phyloP scores from a whole-genome alignment of 2,329 filamentous ascomycete genomes.

The Phialophora chinensis region DNA sequence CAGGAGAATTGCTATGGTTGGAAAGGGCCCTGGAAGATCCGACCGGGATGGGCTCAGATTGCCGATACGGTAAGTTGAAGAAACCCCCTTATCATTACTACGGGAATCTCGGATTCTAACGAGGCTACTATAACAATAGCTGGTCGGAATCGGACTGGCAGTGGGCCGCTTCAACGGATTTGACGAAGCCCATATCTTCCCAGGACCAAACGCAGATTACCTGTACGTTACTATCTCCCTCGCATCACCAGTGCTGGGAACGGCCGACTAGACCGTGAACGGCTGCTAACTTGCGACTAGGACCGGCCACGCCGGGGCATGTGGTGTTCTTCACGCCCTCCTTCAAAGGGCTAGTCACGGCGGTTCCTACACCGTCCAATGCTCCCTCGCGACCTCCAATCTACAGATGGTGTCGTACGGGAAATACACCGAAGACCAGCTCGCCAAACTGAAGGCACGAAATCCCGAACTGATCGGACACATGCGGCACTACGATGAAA shows the following conservation, averaged over 20 bases:
- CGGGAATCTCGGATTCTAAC: too few relatives aligned
- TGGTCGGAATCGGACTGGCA: too few relatives aligned
- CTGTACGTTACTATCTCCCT: slow-evolving; percentile 45
- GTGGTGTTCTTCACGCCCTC: slow-evolving; percentile 68
- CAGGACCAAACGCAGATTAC: slow-evolving; percentile 57
- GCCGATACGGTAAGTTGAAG: slow-evolving; percentile 49
- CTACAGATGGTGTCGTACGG: slow-evolving; percentile 25
- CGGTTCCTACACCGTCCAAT: slow-evolving; percentile 24
- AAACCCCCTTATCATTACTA: slow-evolving; percentile 33
- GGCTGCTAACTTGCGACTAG: too few relatives aligned
- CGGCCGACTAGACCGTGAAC: too few relatives aligned
- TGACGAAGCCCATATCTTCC: slow-evolving; percentile 44
- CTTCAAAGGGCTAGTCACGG: slow-evolving; percentile 59
- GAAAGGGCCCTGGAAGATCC: slow-evolving; percentile 45
- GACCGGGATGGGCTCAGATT: slow-evolving; percentile 59
- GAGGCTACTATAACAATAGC: too few relatives aligned
- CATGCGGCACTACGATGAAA: slow-evolving; percentile 29
- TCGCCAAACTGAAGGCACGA: slow-evolving; percentile 14
- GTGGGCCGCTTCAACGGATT: too few relatives aligned
- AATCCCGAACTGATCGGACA: slow-evolving; percentile 22
- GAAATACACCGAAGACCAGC: slow-evolving; percentile 20
- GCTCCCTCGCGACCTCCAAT: slow-evolving; percentile 22
- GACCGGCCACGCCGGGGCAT: slow-evolving; percentile 73
- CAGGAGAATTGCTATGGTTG: slow-evolving; percentile 59
- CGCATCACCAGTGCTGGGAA: too few relatives aligned